phyloP scores from a whole-genome alignment of 176 grass and related monocot species.

The Triticum timopheevii region DNA sequence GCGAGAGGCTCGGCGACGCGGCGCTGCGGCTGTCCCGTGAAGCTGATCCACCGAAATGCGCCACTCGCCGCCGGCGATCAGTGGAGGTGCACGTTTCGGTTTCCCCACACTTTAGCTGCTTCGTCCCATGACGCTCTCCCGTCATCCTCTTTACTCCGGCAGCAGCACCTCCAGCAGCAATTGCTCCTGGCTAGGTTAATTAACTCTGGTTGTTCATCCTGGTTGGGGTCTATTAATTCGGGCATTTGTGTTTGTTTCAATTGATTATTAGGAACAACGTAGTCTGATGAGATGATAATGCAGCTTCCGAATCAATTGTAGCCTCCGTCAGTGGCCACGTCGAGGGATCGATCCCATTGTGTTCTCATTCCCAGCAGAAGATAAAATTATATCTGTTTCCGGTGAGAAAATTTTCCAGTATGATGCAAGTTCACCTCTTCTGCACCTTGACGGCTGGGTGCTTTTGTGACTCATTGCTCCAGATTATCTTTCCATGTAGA shows the following conservation, averaged over 20 bases:
- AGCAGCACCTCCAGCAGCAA: too few species aligned
- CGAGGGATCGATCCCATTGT: not conserved
- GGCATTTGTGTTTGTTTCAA: not conserved
- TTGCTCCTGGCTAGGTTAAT: too few species aligned
- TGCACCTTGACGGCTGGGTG: not conserved
- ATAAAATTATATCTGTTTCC: not conserved
- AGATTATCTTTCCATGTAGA: not conserved
- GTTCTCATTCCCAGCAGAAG: not conserved
- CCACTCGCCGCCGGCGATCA: too few species aligned
- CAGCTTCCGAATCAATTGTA: not conserved
- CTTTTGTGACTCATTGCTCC: not conserved
- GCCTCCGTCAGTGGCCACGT: not conserved
- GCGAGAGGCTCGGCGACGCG: too few species aligned
- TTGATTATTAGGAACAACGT: not conserved
- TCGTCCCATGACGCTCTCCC: too few species aligned
- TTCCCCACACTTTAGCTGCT: not conserved
- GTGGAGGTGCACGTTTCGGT: not conserved
- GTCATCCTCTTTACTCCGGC: too few species aligned
- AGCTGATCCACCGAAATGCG: not conserved
- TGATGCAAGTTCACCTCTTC: not conserved
- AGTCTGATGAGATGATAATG: not conserved
- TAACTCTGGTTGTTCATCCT: too few species aligned
- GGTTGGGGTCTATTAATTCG: not conserved
- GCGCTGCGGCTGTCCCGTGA: not conserved
- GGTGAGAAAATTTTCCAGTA: conserved; percentile 3